A percentile compares a stretch with the other conserved stretches of the same genome.
Conservation (phyloP, 2,329 filamentous ascomycete genomes). For the Kalmusia sp. region DNA sequence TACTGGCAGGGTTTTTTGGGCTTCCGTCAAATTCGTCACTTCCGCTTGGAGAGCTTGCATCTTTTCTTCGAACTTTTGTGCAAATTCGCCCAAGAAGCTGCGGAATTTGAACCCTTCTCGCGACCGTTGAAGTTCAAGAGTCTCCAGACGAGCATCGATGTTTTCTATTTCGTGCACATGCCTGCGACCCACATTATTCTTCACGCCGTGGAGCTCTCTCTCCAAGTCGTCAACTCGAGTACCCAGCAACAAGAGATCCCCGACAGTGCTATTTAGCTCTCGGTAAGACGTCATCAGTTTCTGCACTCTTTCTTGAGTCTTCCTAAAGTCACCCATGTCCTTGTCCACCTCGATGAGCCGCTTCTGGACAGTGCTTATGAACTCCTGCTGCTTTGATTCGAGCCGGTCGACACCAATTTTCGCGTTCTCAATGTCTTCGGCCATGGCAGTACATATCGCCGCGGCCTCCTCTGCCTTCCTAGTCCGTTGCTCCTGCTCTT, state of each 20-base stretch:
- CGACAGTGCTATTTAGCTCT: not conserved
- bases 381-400: not conserved
- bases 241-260: not conserved
- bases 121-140: conserved; percentile 3
- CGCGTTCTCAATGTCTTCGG: not conserved
- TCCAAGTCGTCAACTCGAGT: not conserved
- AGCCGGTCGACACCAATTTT: conserved; percentile 1
- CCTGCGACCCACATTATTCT: not conserved
- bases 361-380: not conserved
- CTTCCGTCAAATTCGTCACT: not conserved
- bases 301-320: conserved; percentile 4
- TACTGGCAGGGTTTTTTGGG: not conserved
- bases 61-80: not conserved
- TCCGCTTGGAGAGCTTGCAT: not conserved
- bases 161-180: conserved; percentile 4
- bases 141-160: conserved; percentile 1
- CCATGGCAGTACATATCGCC: not conserved
- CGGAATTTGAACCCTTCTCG: not conserved
- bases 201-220: not conserved
- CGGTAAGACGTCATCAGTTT: not conserved
- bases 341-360: conserved; percentile 3
- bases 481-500: conserved; percentile 1
- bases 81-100: not conserved
- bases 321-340: conserved; percentile 1
- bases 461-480: conserved; percentile 2